Evolutionary conservation across 169 alveolate species (phyloP).

Genomic region (Eimeria acervulina): DNA sequence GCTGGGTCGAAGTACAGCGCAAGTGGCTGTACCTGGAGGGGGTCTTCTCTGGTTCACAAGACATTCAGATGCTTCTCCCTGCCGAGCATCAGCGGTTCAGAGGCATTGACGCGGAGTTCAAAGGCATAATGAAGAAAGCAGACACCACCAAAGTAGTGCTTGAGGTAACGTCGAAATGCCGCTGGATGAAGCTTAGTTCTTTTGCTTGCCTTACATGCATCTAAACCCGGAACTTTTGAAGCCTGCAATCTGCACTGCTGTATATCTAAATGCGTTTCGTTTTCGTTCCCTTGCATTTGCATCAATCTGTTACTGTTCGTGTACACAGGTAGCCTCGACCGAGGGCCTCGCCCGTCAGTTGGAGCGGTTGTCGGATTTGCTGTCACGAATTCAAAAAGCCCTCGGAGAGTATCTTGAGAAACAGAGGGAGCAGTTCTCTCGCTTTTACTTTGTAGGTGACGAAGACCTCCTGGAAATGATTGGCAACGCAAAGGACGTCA

Average conservation of each 20-base stretch:
- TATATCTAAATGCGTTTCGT: too few species aligned
- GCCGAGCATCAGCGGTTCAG: constrained; percentile 97
- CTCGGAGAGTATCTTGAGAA: constrained; percentile 98
- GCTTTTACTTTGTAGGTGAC: constrained; percentile 99
- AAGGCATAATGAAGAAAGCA: constrained; percentile 96
- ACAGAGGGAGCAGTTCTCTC: constrained; percentile 98
- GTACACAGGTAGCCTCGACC: constrained; percentile 87
- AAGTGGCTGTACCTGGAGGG: constrained; percentile 99
- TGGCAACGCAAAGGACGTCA: constrained; percentile 98
- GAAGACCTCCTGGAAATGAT: constrained; percentile 99
- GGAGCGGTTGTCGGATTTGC: constrained; percentile 95
- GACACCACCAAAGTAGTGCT: constrained; percentile 79
- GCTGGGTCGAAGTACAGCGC: constrained; percentile 98
- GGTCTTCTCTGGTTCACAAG: constrained; percentile 98
- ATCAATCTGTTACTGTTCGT: not conserved
- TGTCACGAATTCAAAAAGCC: constrained; percentile 97
- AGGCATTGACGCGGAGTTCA: constrained; percentile 96
- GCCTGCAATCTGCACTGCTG: too few species aligned
- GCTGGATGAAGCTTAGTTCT: not conserved
- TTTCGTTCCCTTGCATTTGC: not conserved
- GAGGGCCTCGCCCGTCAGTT: constrained; percentile 96
- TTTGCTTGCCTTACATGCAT: not conserved
- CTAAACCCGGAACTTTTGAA: too few species aligned
- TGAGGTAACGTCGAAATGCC: not conserved
- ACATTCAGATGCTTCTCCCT: constrained; percentile 96